Conservation (phyloP, 1,284 basidiomycete species). For the Grifola frondosa region DNA sequence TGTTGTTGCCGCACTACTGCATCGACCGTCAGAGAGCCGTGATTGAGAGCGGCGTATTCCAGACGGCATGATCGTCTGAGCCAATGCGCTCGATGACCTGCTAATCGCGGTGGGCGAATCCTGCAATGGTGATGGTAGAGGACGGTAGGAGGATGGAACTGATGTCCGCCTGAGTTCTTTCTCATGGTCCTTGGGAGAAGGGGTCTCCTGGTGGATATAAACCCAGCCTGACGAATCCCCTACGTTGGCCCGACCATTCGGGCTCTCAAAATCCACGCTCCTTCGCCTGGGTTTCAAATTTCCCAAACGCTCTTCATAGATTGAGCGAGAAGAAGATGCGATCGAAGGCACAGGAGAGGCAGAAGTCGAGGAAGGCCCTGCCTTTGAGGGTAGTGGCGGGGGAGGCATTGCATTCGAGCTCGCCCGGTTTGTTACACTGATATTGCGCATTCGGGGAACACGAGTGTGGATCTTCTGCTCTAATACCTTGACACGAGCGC, state of each 20-base stretch:
- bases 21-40: constrained; percentile 54
- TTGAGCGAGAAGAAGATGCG: constrained; percentile 29
- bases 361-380: constrained; percentile 17
- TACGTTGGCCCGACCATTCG: constrained; percentile 37
- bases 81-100: constrained; percentile 33
- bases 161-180: constrained; percentile 58
- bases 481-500: constrained; percentile 73
- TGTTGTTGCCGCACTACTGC: constrained; percentile 56
- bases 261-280: constrained; percentile 32
- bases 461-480: constrained; percentile 84
- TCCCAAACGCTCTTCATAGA: constrained; percentile 25
- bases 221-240: constrained; percentile 77
- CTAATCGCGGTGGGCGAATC: constrained; percentile 34
- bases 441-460: constrained; percentile 77
- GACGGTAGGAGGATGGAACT: constrained; percentile 48
- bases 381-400: constrained; percentile 20
- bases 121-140: constrained; percentile 33
- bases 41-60: constrained; percentile 63
- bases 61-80: constrained; percentile 41
- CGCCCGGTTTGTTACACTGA: constrained; percentile 59
- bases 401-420: constrained; percentile 39
- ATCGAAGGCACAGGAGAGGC: constrained; percentile 29
- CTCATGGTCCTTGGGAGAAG: constrained; percentile 63
- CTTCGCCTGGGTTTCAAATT: constrained; percentile 27
- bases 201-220: constrained; percentile 79